Evolutionary conservation across 176 grass and related monocot genomes (phyloP), one percentile per base, ranked within the genome.

Genomic region (Phragmites australis): DNA sequence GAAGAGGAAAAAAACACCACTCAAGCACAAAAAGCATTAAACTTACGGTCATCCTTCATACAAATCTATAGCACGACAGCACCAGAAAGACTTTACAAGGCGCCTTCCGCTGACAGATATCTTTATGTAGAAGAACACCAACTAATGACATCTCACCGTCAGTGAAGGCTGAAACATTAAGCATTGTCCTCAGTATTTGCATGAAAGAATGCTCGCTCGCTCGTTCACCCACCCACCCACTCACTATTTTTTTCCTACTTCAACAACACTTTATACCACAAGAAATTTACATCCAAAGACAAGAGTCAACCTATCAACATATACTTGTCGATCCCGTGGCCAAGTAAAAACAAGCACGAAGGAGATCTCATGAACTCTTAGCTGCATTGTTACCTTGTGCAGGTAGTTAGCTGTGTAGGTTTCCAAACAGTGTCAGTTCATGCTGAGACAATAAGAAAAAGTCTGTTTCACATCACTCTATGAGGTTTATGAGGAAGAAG

Each of bases 211-310:
- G 53, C 13, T 56, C 59, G 76, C 74, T 84, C 82, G 45, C 82
- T 72, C 71, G 65, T 48, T 61, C n/a, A 47, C 41, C 61, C 41
- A 74, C 87, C 79, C 81, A 52, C 84, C 66, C 77, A 74, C 77
- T 72, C 72, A 63, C 65, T 83, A 82, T 71, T 39, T 58, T 53
- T 52, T 84, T 75, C 81, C 79, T 87, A 87, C 86, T 52, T 75
- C 70, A 86, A n/a, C n/a, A n/a, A n/a, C 81, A 85, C 78, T 89
- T 78, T 76, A 81, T 83, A 89, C 72, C 90, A 88, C 86, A 91
- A 25, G 52, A 85, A 91, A 93, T 97, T 89, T 93, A 93, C 94
- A 93, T 86, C 77, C 73, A 82, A 81, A 83, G 83, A 86, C 58
- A 79, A 84, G 54, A 79, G 74, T 89, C 86, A 91, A 74, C 80